Conservation (phyloP, 2,329 filamentous ascomycete genomes). For the Mycosphaerelloides madeirae region DNA sequence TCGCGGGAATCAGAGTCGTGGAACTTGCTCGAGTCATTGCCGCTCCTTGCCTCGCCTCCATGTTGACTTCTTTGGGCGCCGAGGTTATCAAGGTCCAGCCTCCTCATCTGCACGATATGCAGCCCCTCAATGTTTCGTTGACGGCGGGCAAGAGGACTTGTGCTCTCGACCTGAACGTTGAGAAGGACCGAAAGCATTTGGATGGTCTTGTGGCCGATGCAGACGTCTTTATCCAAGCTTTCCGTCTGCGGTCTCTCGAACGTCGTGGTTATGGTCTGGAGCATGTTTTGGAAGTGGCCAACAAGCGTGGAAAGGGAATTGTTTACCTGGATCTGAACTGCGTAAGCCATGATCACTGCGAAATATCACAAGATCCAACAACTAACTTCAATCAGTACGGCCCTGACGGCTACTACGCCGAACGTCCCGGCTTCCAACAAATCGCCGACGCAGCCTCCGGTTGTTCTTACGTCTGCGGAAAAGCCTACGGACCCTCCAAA, state of each 20-base stretch:
- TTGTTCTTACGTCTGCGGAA: not conserved
- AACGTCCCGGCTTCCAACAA: constrained; percentile 50
- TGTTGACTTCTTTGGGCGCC: not conserved
- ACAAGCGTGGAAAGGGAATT: constrained; percentile 43
- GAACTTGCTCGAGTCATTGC: not conserved
- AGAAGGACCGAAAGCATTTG: constrained; percentile 26
- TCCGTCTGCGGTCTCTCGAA: constrained; percentile 44
- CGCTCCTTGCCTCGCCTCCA: not conserved
- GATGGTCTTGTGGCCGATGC: constrained; percentile 36
- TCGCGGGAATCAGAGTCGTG: not conserved
- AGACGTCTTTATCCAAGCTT: constrained; percentile 46
- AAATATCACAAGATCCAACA: no score
- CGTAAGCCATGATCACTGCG: not conserved
- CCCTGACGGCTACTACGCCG: constrained; percentile 44
- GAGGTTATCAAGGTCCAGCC: not conserved
- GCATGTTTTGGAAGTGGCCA: constrained; percentile 42
- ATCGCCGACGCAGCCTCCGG: constrained; percentile 40
- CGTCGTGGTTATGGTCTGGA: constrained; percentile 32
- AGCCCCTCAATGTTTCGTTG: constrained; percentile 37
- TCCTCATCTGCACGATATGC: constrained; percentile 16
- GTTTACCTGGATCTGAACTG: constrained; percentile 38
- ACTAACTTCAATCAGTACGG: constrained; percentile 47
- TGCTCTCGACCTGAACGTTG: constrained; percentile 30
- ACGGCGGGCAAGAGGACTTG: constrained; percentile 42
- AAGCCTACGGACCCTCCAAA: constrained; percentile 1